Conservation (phyloP, 2,329 filamentous ascomycete genomes). For the Celoporthe dispersa region DNA sequence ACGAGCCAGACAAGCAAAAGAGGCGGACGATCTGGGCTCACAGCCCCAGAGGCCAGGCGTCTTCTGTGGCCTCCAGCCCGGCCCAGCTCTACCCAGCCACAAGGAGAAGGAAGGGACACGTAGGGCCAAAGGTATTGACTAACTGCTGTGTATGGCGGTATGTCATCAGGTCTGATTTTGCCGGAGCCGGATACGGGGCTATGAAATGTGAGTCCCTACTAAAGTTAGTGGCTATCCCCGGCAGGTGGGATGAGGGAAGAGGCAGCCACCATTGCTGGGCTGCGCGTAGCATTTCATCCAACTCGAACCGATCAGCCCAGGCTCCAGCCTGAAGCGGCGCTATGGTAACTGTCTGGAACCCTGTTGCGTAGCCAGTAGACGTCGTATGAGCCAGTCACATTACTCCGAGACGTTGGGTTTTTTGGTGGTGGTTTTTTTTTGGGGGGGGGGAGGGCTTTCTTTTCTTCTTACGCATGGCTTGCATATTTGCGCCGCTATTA, state of each 20-base stretch:
- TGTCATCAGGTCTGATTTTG: not conserved
- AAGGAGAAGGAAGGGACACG: not conserved
- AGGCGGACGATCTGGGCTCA: not conserved
- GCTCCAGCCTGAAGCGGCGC: not conserved
- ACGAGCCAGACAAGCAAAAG: not conserved
- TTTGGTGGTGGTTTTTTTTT: not conserved
- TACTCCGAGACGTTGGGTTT: not conserved
- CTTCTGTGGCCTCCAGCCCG: not conserved
- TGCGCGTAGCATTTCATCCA: conserved; percentile 7
- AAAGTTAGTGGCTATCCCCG: not conserved
- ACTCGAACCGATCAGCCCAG: not conserved
- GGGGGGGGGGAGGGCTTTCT: too few species aligned
- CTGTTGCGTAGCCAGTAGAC: not conserved
- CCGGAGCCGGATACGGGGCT: conserved; percentile 11
- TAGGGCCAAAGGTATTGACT: not conserved
- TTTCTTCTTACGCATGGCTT: not conserved
- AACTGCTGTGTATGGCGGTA: not conserved
- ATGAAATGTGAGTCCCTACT: not conserved
- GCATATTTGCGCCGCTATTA: not conserved
- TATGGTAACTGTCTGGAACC: not conserved
- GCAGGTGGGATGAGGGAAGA: not conserved
- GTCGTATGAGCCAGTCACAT: conserved; percentile 4
- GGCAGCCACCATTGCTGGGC: not conserved
- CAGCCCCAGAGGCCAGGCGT: conserved; percentile 7
- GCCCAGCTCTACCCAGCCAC: not conserved